Evolutionary conservation across 2,329 filamentous ascomycete genomes (phyloP).

Genomic region (Chaetoscypha palmicola): DNA sequence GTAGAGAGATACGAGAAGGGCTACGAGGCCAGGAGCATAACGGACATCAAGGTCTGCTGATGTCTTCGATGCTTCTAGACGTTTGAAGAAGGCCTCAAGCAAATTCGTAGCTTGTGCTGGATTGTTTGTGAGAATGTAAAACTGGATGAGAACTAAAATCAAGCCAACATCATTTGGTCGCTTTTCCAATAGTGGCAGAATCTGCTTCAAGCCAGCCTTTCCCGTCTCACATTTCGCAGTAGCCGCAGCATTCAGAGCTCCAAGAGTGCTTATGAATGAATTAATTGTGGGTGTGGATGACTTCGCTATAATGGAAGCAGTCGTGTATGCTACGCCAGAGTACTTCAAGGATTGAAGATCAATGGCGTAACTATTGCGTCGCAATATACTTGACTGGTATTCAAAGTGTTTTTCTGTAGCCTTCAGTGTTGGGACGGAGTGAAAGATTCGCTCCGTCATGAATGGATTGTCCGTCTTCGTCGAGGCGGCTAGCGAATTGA

Average conservation of each 20-base stretch:
- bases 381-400: conserved; percentile 58
- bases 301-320: conserved; percentile 37
- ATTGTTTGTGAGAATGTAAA: conserved; percentile 69
- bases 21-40: conserved; percentile 78
- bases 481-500: conserved; percentile 49
- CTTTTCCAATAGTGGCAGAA: conserved; percentile 63
- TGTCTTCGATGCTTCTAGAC: conserved; percentile 56
- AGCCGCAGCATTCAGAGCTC: conserved; percentile 67
- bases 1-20: conserved; percentile 73
- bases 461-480: conserved; percentile 55
- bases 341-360: conserved; percentile 63
- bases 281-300: conserved; percentile 42
- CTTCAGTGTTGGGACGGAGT: conserved; percentile 44
- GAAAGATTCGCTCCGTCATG: conserved; percentile 54
- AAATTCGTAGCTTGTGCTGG: conserved; percentile 66
- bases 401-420: conserved; percentile 60
- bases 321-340: conserved; percentile 48
- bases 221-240: conserved; percentile 56
- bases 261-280: conserved; percentile 46
- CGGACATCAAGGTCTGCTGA: conserved; percentile 60
- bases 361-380: conserved; percentile 56
- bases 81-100: conserved; percentile 67
- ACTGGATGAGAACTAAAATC: conserved; percentile 70
- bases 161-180: conserved; percentile 76
- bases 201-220: conserved; percentile 61